Percentiles rank a stretch among this genome's conserved stretches.
Evolutionary conservation across 257 asterid genomes (phyloP).

Genomic region (Penstemon eatonii): DNA sequence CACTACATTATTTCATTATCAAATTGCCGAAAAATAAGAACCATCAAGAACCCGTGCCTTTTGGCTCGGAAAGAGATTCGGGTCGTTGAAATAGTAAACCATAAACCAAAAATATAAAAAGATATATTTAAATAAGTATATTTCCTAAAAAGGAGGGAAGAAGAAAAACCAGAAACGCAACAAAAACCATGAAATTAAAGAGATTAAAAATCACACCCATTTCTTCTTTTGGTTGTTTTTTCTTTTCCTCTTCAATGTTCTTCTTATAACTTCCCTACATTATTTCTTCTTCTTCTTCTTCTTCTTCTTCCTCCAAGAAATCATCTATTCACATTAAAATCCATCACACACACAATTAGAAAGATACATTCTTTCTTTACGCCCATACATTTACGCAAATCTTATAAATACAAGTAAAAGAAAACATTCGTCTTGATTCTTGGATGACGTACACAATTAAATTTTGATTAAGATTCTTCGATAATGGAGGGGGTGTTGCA

Average conservation of each 20-base stretch:
- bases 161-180: neutral
- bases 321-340: slow-evolving; percentile 26
- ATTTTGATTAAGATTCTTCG: slow-evolving; percentile 30
- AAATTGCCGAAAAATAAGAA: slow-evolving; percentile 11
- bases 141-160: neutral
- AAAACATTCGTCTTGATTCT: slow-evolving; percentile 32
- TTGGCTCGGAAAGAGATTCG: slow-evolving; percentile 36
- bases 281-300: slow-evolving; percentile 17
- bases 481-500: slow-evolving; percentile 67
- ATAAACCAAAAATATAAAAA: neutral
- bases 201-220: slow-evolving; percentile 9
- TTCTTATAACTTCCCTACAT: no score
- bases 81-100: neutral
- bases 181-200: slow-evolving; percentile 2
- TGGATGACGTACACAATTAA: slow-evolving; percentile 1
- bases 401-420: neutral
- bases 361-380: neutral
- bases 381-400: no score
- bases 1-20: no score
- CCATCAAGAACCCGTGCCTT: slow-evolving; percentile 41
- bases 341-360: slow-evolving; percentile 23
- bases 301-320: slow-evolving; percentile 28
- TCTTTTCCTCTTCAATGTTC: neutral
- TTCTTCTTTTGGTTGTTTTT: neutral
- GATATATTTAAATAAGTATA: neutral